Conservation (phyloP, 2,329 filamentous ascomycete species). For the Nemania diffusa region DNA sequence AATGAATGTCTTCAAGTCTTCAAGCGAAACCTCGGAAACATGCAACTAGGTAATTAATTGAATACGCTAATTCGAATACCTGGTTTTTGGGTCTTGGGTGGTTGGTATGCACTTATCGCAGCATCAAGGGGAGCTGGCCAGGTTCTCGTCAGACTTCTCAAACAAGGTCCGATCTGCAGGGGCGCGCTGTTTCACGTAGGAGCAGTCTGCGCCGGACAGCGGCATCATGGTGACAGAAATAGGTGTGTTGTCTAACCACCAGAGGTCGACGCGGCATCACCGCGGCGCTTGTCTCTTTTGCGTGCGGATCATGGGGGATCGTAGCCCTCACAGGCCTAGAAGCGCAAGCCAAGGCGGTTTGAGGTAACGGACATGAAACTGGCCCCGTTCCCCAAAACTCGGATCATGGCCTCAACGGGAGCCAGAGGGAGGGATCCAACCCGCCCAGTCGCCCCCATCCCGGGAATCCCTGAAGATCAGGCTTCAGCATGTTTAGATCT, state of each 20-base stretch:
- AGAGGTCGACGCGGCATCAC: slow-evolving; percentile 32
- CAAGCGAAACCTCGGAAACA: slow-evolving; percentile 2
- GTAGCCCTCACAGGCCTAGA: slow-evolving; percentile 27
- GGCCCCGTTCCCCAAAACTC: slow-evolving; percentile 35
- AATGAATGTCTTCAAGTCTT: not conserved
- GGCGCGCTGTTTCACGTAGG: slow-evolving; percentile 23
- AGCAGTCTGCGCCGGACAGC: slow-evolving; percentile 21
- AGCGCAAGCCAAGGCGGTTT: slow-evolving; percentile 36
- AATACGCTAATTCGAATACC: no score
- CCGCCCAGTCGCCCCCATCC: slow-evolving; percentile 8
- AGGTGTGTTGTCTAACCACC: slow-evolving; percentile 41
- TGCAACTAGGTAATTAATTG: not conserved
- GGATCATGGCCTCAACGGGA: slow-evolving; percentile 41
- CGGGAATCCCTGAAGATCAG: slow-evolving; percentile 12
- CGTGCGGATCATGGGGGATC: slow-evolving; percentile 31
- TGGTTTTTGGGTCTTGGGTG: no score
- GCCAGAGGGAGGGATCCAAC: slow-evolving; percentile 26
- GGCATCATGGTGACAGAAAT: slow-evolving; percentile 24
- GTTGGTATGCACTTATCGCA: slow-evolving; percentile 20
- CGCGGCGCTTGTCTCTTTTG: slow-evolving; percentile 24
- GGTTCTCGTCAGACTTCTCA: slow-evolving; percentile 13
- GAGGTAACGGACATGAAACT: slow-evolving; percentile 46
- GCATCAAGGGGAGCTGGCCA: not conserved
- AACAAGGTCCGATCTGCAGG: slow-evolving; percentile 37
- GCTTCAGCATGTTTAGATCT: slow-evolving; percentile 18